A percentile compares a stretch with the other conserved stretches of the same genome.
Evolutionary conservation across 805 yeast genomes (phyloP).

Genomic region (Candida stauntonica): DNA sequence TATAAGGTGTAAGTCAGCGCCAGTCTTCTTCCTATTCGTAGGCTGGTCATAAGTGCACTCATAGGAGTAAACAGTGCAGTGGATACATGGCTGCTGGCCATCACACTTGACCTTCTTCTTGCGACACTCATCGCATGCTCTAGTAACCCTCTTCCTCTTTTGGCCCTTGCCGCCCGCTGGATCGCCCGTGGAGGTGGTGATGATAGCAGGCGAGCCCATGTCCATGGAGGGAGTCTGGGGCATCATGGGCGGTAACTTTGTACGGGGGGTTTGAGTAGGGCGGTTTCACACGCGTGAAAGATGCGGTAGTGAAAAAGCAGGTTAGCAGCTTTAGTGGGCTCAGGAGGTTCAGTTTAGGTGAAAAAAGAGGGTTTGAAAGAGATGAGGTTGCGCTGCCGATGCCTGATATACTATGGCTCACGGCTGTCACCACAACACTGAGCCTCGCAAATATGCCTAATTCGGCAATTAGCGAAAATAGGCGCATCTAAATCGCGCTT

Average conservation of each 20-base stretch:
- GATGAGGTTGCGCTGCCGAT: too few relatives aligned
- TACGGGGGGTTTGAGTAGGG: too few relatives aligned
- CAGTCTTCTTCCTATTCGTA: conserved; percentile 39
- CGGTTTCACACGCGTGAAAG: too few relatives aligned
- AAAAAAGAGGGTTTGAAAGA: too few relatives aligned
- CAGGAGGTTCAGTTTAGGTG: too few relatives aligned
- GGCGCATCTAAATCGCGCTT: too few relatives aligned
- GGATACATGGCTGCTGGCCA: conserved; percentile 73
- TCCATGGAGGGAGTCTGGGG: conserved; percentile 9
- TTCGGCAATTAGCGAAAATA: too few relatives aligned
- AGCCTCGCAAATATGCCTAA: too few relatives aligned
- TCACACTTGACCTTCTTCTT: conserved; percentile 77
- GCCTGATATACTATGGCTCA: too few relatives aligned
- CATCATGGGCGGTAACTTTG: neutral
- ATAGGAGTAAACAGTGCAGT: conserved; percentile 76
- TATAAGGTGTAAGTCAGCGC: conserved; percentile 28
- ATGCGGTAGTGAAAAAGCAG: too few relatives aligned
- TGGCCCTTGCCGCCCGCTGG: conserved; percentile 18
- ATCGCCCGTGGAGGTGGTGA: conserved; percentile 2
- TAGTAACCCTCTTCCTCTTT: conserved; percentile 60
- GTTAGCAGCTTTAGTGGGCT: too few relatives aligned
- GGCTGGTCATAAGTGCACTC: conserved; percentile 78
- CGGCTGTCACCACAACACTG: too few relatives aligned
- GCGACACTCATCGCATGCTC: conserved; percentile 76
- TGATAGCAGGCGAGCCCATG: conserved; percentile 8